phyloP scores from a whole-genome alignment of 768 basidiomycete genomes.

The Macrolepiota dolichaula region DNA sequence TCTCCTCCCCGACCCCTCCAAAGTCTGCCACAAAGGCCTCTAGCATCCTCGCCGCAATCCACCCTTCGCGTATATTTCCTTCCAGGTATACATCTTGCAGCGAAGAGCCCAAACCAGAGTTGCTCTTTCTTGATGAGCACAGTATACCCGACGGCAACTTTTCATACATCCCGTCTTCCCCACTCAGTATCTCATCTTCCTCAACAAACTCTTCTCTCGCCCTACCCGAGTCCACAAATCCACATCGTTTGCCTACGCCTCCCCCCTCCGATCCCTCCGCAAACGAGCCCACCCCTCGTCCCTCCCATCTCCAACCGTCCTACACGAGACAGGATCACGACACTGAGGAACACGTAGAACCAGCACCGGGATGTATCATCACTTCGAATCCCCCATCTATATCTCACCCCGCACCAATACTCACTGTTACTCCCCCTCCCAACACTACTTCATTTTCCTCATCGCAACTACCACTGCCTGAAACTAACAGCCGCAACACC shows the following conservation, averaged over 20 bases:
- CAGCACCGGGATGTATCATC: slow-evolving; percentile 22
- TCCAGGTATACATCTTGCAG: slow-evolving; percentile 30
- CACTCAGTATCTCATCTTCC: slow-evolving; percentile 18
- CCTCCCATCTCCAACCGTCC: slow-evolving; percentile 21
- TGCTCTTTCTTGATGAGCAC: slow-evolving; percentile 16
- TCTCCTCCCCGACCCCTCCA: slow-evolving; percentile 21
- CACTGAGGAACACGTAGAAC: slow-evolving; percentile 16
- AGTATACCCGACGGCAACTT: neutral
- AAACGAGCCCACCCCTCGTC: slow-evolving; percentile 26
- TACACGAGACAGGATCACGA: slow-evolving; percentile 14
- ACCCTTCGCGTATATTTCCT: slow-evolving; percentile 35
- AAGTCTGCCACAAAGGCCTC: slow-evolving; percentile 6
- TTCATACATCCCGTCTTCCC: slow-evolving; percentile 10
- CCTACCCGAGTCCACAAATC: slow-evolving; percentile 4
- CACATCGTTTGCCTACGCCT: neutral
- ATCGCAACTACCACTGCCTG: neutral
- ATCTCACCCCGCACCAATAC: slow-evolving; percentile 9
- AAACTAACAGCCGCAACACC: slow-evolving; percentile 10
- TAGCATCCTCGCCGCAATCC: slow-evolving; percentile 16
- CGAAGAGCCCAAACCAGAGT: slow-evolving; percentile 15
- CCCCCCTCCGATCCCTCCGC: slow-evolving; percentile 14
- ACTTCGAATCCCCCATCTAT: slow-evolving; percentile 15
- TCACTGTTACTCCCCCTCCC: slow-evolving; percentile 11
- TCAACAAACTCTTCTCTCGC: slow-evolving; percentile 18
- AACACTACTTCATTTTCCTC: slow-evolving; percentile 5